phyloP scores from a whole-genome alignment of 305 asterid genomes.

The Fraxinus angustifolia region DNA sequence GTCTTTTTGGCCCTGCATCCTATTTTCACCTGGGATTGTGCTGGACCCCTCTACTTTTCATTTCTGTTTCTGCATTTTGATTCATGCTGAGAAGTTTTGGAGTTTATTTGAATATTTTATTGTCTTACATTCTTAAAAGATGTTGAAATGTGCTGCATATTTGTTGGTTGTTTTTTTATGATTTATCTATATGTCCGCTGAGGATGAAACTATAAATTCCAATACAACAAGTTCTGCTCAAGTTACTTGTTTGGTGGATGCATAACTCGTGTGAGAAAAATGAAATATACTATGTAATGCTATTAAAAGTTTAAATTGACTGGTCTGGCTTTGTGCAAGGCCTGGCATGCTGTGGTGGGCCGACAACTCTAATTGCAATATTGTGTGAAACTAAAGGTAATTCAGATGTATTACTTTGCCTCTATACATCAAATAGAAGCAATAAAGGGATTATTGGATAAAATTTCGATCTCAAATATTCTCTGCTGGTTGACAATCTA shows the following conservation, averaged over 20 bases:
- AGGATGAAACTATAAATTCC: not conserved
- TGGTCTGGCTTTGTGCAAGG: not conserved
- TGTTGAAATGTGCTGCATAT: not conserved
- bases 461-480: not conserved
- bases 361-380: not conserved
- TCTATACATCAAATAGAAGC: not conserved
- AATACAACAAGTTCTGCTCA: not conserved
- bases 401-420: not conserved
- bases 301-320: not conserved
- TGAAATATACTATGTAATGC: not conserved
- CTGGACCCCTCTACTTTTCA: not conserved
- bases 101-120: not conserved
- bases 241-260: not conserved
- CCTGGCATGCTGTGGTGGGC: not conserved
- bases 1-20: not conserved
- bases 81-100: not conserved
- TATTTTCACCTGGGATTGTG: not conserved
- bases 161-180: not conserved
- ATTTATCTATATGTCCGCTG: not conserved
- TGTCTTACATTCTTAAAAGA: not conserved
- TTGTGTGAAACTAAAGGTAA: not conserved
- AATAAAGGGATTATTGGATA: not conserved
- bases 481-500: not conserved
- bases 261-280: not conserved
- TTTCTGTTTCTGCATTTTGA: slow-evolving; percentile 3